phyloP scores from a whole-genome alignment of 805 yeast species.

The Candida fluviatilis region DNA sequence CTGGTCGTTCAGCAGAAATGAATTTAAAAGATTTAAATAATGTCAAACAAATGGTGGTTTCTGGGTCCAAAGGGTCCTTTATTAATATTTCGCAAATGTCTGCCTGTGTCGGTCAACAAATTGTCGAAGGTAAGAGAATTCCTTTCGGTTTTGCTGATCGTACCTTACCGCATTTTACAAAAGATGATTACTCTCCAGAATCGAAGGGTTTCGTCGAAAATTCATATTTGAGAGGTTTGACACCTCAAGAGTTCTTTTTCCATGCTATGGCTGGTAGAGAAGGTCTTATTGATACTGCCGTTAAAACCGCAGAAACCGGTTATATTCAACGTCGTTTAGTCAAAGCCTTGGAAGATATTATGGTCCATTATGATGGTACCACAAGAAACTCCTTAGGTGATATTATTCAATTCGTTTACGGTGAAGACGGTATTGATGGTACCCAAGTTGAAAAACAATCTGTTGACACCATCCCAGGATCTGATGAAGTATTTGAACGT shows the following conservation, averaged over 20 bases:
- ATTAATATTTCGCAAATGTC: slow-evolving; percentile 99
- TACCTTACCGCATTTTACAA: slow-evolving; percentile 95
- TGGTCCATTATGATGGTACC: slow-evolving; percentile 98
- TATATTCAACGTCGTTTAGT: slow-evolving; percentile 97
- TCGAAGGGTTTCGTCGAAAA: slow-evolving; percentile 98
- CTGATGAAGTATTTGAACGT: slow-evolving; percentile 75
- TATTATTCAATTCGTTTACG: slow-evolving; percentile 91
- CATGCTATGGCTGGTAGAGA: slow-evolving; percentile 99
- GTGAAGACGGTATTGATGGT: slow-evolving; percentile 99
- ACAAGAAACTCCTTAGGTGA: slow-evolving; percentile 97
- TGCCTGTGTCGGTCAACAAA: slow-evolving; percentile 99
- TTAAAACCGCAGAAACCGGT: slow-evolving; percentile 98
- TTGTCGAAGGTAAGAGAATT: slow-evolving; percentile 99
- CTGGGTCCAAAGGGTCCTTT: slow-evolving; percentile 99
- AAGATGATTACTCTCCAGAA: slow-evolving; percentile 98
- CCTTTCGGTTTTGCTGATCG: slow-evolving; percentile 96
- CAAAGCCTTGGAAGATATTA: slow-evolving; percentile 93
- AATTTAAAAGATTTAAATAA: slow-evolving; percentile 90
- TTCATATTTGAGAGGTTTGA: slow-evolving; percentile 92
- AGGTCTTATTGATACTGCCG: slow-evolving; percentile 99
- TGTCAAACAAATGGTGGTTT: slow-evolving; percentile 98
- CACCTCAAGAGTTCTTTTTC: slow-evolving; percentile 98
- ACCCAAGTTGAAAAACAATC: slow-evolving; percentile 96
- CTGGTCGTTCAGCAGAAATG: slow-evolving; percentile 98
- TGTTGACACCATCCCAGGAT: slow-evolving; percentile 92